Conservation (phyloP, 2,329 filamentous ascomycete species). For the Paecilomyces dactylethromorphus region DNA sequence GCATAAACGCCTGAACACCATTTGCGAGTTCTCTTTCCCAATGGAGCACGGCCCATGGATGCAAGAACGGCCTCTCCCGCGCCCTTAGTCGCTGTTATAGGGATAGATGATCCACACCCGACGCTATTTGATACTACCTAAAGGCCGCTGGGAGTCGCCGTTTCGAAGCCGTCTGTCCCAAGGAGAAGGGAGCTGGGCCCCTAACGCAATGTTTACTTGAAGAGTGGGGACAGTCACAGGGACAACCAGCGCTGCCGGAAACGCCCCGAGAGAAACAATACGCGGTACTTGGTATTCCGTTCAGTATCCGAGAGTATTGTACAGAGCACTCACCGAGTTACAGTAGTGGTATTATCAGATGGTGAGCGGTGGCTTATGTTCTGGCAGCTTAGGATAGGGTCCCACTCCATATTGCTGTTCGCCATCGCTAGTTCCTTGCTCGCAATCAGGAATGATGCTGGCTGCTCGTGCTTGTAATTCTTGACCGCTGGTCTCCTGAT, state of each 20-base stretch:
- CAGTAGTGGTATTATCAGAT: background rate
- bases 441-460: background rate
- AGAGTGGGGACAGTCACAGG: background rate
- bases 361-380: background rate
- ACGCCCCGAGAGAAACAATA: background rate
- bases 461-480: background rate
- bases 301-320: background rate
- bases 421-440: background rate
- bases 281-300: background rate
- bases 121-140: background rate
- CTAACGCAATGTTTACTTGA: background rate
- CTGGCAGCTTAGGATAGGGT: background rate
- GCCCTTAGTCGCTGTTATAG: background rate
- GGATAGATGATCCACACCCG: background rate
- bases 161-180: background rate
- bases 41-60: background rate
- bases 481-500: background rate
- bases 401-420: background rate
- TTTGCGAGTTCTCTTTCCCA: background rate
- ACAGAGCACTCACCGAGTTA: background rate
- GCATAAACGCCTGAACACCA: background rate
- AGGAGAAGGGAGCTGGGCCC: background rate
- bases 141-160: background rate
- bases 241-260: background rate
- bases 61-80: background rate